phyloP scores from a whole-genome alignment of 257 asterid genomes.

The Solanum pinnatisectum region DNA sequence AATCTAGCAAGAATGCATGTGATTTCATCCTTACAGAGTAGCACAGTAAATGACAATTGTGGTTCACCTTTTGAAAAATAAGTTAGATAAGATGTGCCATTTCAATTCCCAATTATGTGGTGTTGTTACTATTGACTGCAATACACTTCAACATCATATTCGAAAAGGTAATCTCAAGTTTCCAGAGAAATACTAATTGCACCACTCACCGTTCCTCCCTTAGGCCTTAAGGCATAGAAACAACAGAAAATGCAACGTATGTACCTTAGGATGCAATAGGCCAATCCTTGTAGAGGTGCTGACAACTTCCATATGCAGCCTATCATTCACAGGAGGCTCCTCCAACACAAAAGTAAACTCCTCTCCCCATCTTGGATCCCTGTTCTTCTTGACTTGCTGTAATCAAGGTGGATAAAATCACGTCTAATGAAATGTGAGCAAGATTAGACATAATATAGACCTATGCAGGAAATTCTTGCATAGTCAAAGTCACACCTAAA shows the following conservation, averaged over 20 bases:
- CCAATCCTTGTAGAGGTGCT: constrained; percentile 84
- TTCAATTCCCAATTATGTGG: neutral
- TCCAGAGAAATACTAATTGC: neutral
- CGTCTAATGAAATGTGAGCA: neutral
- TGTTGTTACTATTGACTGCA: neutral
- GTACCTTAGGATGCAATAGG: constrained; percentile 93
- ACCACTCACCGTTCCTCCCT: neutral
- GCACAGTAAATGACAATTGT: neutral
- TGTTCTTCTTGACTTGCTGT: constrained; percentile 90
- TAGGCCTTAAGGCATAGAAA: neutral
- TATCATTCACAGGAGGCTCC: constrained; percentile 77
- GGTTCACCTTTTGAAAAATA: neutral
- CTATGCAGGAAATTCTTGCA: neutral
- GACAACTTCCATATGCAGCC: constrained; percentile 66
- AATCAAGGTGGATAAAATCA: neutral
- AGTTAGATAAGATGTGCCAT: neutral
- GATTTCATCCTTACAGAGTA: neutral
- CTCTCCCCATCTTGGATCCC: constrained; percentile 98
- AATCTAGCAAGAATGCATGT: neutral
- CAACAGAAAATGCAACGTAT: neutral
- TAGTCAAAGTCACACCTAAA: neutral
- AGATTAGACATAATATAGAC: neutral
- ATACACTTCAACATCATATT: neutral
- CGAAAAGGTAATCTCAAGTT: neutral
- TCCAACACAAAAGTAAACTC: constrained; percentile 69